Evolutionary conservation across 2,329 filamentous ascomycete genomes (phyloP), one percentile per base, ranked within the genome.

Genomic region (Neonectria sp.): DNA sequence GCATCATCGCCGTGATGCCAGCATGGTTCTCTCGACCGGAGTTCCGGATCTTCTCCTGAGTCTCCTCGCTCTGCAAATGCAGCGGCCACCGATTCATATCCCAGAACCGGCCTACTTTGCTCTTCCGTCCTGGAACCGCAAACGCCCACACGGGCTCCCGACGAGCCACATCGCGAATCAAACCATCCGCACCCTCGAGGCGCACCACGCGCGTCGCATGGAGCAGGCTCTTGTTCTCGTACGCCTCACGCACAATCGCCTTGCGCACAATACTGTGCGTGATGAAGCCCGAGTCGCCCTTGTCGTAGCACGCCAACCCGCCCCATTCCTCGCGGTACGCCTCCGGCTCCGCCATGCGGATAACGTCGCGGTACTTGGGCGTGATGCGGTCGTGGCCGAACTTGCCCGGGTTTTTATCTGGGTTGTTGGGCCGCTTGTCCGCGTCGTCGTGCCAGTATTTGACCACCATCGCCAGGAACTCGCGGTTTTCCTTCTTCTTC

Each of bases 31-130:
- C 5, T 40, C 6, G 17, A 2, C 69, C 67, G 21, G 65, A 60
- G 17, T 31, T 52, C 24, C 60, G 40, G 61, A 85, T 80, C 21
- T 69, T 57, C 13, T 73, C 63, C 57, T 78, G 77, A n/a, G 68
- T 75, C 25, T 73, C 70, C 27, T 74, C 57, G 7, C 67, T 75
- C 69, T 86, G 83, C 59, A 83, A 73, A 29, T 81, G 71, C 24
- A 83, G 49, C 40, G 86, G 86, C 86, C 86, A 89, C 45, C 85
- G 81, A 71, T 83, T 79, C 51, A 88, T 75, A 68, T 78, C 75
- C 77, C 86, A 88, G 73, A 81, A 88, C 6, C 73, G 68, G 52
- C 58, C 71, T 55, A 55, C 70, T 8, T 53, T 63, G 35, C 29
- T 62, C 25, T 67, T 71, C 6, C 68, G 69, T 21, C 61, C 69